Conservation (phyloP, 2,329 filamentous ascomycete genomes). For the Fusarium piperis region DNA sequence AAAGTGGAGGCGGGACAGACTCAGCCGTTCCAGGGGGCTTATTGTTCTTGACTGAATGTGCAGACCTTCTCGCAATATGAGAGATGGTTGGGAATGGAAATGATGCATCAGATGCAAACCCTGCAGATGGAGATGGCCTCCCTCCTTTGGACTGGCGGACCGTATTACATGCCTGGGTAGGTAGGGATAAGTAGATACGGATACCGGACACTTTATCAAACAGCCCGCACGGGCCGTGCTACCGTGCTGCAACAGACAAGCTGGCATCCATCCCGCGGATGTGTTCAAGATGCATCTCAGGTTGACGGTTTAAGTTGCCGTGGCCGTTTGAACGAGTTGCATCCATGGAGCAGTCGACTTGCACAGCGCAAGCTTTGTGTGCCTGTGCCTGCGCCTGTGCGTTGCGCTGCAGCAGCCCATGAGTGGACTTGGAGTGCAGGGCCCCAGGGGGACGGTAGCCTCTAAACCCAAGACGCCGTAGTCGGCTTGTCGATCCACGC, state of each 20-base stretch:
- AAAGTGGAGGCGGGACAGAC: slow-evolving; percentile 16
- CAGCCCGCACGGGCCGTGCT: slow-evolving; percentile 1
- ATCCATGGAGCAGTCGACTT: not conserved
- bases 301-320: not conserved
- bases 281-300: not conserved
- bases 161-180: not conserved
- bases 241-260: not conserved
- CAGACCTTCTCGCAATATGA: not conserved
- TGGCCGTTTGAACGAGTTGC: not conserved
- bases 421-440: not conserved
- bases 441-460: slow-evolving; percentile 13
- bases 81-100: slow-evolving; percentile 17
- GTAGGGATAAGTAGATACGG: slow-evolving; percentile 14
- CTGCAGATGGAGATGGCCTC: slow-evolving; percentile 16
- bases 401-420: not conserved
- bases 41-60: not conserved
- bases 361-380: not conserved
- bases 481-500: slow-evolving; percentile 7
- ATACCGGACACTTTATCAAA: slow-evolving; percentile 16
- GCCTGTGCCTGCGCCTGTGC: not conserved
- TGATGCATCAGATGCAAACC: slow-evolving; percentile 7
- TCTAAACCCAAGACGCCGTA: slow-evolving; percentile 2
- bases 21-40: not conserved
- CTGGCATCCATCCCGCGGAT: not conserved
- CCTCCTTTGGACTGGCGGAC: slow-evolving; percentile 3